Conservation (phyloP, 163 green algal genomes). For the Chloromonas sp. region DNA sequence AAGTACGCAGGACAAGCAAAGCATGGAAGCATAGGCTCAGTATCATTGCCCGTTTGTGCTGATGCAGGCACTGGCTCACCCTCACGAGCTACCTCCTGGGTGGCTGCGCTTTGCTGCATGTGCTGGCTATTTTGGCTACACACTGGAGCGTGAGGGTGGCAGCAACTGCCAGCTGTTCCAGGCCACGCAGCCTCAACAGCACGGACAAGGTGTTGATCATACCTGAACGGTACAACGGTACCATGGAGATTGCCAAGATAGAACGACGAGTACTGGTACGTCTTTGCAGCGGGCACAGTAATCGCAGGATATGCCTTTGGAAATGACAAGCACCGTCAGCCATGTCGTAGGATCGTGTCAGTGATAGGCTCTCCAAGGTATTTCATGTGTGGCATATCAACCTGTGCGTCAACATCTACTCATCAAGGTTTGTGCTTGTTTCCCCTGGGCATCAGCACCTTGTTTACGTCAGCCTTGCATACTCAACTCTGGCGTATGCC, state of each 20-base stretch:
- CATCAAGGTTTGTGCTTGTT: too few species aligned
- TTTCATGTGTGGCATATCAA: too few species aligned
- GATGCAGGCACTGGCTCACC: constrained; percentile 27
- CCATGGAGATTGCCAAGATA: constrained; percentile 51
- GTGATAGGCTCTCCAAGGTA: too few species aligned
- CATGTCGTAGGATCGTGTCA: too few species aligned
- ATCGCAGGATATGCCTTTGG: too few species aligned
- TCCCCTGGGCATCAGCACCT: too few species aligned
- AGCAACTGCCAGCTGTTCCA: constrained; percentile 33
- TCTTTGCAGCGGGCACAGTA: neutral
- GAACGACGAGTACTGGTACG: constrained; percentile 47
- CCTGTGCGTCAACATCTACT: too few species aligned
- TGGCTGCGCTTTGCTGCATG: constrained; percentile 30
- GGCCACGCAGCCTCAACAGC: constrained; percentile 29
- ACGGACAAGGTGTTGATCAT: constrained; percentile 53
- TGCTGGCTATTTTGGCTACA: constrained; percentile 57
- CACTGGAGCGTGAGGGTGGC: constrained; percentile 66
- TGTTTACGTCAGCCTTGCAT: too few species aligned
- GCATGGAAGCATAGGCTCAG: neutral
- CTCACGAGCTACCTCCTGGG: constrained; percentile 29
- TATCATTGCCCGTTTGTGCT: neutral
- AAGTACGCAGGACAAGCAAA: constrained; percentile 6
- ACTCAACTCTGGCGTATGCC: too few species aligned
- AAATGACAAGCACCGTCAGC: too few species aligned
- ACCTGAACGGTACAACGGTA: constrained; percentile 42